Conservation (phyloP, 1,284 basidiomycete genomes). For the Pseudozyma hubeiensis region DNA sequence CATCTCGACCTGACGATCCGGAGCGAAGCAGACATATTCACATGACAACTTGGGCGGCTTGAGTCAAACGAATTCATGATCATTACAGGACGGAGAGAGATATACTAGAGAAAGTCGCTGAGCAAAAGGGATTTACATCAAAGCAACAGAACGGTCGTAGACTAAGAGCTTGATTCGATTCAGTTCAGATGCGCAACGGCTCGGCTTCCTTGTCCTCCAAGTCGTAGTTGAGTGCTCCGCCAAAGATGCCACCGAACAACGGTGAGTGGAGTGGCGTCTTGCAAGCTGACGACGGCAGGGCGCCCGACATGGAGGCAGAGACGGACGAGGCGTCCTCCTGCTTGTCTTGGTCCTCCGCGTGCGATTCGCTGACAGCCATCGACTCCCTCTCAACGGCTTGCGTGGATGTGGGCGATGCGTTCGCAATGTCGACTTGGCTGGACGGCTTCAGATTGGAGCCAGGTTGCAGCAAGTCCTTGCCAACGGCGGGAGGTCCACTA, state of each 20-base stretch:
- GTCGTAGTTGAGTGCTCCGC: slow-evolving; percentile 53
- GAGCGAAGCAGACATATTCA: too few relatives aligned
- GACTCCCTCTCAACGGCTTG: not conserved
- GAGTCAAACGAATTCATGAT: too few relatives aligned
- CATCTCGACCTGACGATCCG: too few relatives aligned
- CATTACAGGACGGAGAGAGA: too few relatives aligned
- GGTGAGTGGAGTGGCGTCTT: slow-evolving; percentile 59
- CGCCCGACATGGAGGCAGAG: slow-evolving; percentile 24
- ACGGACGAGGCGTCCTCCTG: slow-evolving; percentile 6
- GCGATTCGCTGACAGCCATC: slow-evolving; percentile 4
- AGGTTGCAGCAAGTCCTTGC: slow-evolving; percentile 41
- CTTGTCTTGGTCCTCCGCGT: slow-evolving; percentile 8
- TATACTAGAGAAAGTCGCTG: too few relatives aligned
- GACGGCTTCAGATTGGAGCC: slow-evolving; percentile 21
- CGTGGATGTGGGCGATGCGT: not conserved
- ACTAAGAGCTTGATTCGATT: not conserved
- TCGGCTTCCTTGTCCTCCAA: slow-evolving; percentile 53
- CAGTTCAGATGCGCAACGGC: slow-evolving; percentile 32
- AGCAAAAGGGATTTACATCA: too few relatives aligned
- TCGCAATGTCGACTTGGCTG: slow-evolving; percentile 1
- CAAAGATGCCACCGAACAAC: slow-evolving; percentile 60
- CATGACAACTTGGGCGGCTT: too few relatives aligned
- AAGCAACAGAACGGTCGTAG: too few relatives aligned
- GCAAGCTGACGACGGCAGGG: slow-evolving; percentile 55
- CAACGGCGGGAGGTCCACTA: slow-evolving; percentile 11